Conservation (phyloP, 2,329 filamentous ascomycete species). For the Fusarium stilboides region DNA sequence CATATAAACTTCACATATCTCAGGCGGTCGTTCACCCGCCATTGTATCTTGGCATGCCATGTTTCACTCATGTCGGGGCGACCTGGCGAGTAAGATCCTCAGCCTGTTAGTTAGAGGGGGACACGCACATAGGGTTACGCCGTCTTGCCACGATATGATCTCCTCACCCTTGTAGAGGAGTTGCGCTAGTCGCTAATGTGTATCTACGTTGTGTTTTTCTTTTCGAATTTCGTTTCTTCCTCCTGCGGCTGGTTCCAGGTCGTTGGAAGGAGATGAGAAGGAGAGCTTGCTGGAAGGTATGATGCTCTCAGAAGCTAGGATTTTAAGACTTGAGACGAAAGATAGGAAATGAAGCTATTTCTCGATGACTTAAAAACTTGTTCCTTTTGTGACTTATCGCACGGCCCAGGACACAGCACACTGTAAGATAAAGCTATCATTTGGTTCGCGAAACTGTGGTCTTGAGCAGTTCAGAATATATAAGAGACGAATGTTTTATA, state of each 20-base stretch:
- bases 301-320: constrained; percentile 34
- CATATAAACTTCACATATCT: constrained; percentile 47
- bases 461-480: no score
- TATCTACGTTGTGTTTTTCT: constrained; percentile 46
- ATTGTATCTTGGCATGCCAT: constrained; percentile 37
- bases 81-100: constrained; percentile 28
- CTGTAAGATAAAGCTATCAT: no score
- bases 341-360: constrained; percentile 48
- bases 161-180: constrained; percentile 19
- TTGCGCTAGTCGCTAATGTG: constrained; percentile 51
- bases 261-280: constrained; percentile 44
- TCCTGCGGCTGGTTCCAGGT: constrained; percentile 43
- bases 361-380: constrained; percentile 28
- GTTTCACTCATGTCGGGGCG: constrained; percentile 26
- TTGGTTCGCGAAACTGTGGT: no score
- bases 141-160: constrained; percentile 29
- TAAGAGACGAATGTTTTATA: no score
- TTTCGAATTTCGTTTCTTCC: constrained; percentile 46
- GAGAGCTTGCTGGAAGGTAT: constrained; percentile 28
- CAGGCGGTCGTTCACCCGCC: constrained; percentile 36
- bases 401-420: no score
- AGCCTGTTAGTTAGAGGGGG: constrained; percentile 21
- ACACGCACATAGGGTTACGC: constrained; percentile 36
- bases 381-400: not conserved
- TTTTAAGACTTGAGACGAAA: constrained; percentile 46